Evolutionary conservation across 2,329 filamentous ascomycete species (phyloP), one percentile per base, ranked within the genome.

Genomic region (Trichoderma endophyticum): DNA sequence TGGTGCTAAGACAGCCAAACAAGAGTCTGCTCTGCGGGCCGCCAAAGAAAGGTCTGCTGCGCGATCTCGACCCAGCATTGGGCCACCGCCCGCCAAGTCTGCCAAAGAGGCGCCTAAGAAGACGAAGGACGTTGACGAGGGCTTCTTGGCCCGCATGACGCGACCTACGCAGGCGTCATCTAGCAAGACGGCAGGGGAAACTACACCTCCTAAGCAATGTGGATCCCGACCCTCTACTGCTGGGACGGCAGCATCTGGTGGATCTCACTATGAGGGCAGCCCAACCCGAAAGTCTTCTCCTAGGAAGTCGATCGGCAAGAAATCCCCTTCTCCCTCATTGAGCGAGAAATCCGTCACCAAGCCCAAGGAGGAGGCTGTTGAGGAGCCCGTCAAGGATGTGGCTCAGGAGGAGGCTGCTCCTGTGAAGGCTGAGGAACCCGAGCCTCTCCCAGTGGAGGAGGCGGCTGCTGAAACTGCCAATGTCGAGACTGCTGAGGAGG

Each of bases 101-200:
- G 54, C 73, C 3, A 63, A 32, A 54, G 72, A 71, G 15, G 78
- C 84, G 11, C 82, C 86, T 7, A 86, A 86, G 75, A 84, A 85
- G 73, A 83, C 87, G 30, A 85, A 84, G 61, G 86, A 87, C 21
- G 84, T 92, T 1, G 91, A 93, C 74, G 90, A 93, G 75, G 82
- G 89, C 15, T 95, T 95, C 81, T 82, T 95, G 30, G 92, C 91
- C n/a, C 88, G 92, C 67, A 94, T 95, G 92, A 94, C 91, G 89
- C 86, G 92, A 54, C 92, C 92, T 2, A 95, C 92, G 0, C 88
- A 91, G 59, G 85, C 88, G 60, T 93, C 90, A 6, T 86, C 90
- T 9, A 90, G 86, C 74, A 94, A 93, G 82, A 87, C 87, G 0
- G 83, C 88, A 3, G 48, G n/a, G 6, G 91, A 93, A 2, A 74